phyloP scores from a whole-genome alignment of 768 basidiomycete species.

The Pleurotus eryngii region DNA sequence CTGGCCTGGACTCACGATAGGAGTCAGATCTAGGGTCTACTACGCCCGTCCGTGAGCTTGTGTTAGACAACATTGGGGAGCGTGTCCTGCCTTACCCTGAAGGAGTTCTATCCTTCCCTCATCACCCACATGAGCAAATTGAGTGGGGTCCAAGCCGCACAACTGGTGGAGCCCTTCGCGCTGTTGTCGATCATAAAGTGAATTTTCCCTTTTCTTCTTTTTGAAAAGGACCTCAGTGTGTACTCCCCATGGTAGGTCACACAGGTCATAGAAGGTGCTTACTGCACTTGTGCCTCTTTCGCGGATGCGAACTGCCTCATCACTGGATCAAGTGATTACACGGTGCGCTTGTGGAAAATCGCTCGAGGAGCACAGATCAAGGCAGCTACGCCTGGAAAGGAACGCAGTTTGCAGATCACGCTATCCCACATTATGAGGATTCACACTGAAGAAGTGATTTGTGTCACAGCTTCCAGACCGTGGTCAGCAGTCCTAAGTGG shows the following conservation, averaged over 20 bases:
- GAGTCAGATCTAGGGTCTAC: constrained; percentile 44
- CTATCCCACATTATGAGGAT: constrained; percentile 78
- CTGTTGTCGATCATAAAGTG: constrained; percentile 64
- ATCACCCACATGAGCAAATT: constrained; percentile 62
- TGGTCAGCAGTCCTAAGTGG: constrained; percentile 88
- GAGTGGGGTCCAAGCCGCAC: constrained; percentile 55
- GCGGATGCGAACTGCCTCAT: constrained; percentile 71
- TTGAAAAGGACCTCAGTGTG: not conserved
- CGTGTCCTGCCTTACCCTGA: constrained; percentile 59
- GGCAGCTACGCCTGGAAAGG: constrained; percentile 17
- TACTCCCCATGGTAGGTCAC: constrained; percentile 43
- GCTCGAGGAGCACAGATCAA: constrained; percentile 30
- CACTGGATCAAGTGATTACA: constrained; percentile 78
- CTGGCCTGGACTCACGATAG: not conserved
- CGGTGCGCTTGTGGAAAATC: constrained; percentile 81
- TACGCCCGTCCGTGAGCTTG: constrained; percentile 46
- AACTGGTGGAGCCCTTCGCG: constrained; percentile 53
- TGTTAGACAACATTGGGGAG: constrained; percentile 56
- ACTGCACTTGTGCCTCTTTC: constrained; percentile 72
- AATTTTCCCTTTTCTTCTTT: constrained; percentile 3
- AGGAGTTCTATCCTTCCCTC: constrained; percentile 55
- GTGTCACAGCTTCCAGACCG: constrained; percentile 67
- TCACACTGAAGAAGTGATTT: constrained; percentile 66
- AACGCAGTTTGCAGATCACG: constrained; percentile 22
- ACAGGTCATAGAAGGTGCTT: constrained; percentile 74